These are phyloP conservation scores for Globisporangium radiosum DNA, from an alignment of 352 stramenopile genomes.

Conservation along the genomic window DNA sequence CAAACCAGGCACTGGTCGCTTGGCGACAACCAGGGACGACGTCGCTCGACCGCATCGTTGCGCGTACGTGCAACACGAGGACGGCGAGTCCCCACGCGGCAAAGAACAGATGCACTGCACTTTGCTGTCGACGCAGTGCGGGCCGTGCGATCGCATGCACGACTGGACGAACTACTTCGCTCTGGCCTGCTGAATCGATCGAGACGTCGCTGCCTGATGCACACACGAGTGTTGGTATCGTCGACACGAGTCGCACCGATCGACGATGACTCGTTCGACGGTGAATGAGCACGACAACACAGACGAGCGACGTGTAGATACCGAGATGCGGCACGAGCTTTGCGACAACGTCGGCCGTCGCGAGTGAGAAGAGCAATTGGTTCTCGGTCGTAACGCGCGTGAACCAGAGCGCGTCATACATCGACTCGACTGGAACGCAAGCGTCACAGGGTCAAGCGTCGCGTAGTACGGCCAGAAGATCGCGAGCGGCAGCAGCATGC, in stretches of 20 bases:
- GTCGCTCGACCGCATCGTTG: slow-evolving; percentile 2
- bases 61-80: slow-evolving; percentile 4
- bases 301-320: slow-evolving; percentile 15
- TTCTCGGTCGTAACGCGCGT: slow-evolving; percentile 17
- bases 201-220: no score
- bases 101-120: slow-evolving; percentile 1
- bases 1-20: slow-evolving; percentile 4
- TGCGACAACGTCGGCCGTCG: slow-evolving; percentile 9
- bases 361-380: slow-evolving; percentile 16
- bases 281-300: not conserved
- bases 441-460: slow-evolving; percentile 9
- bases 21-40: not conserved
- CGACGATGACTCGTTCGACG: no score
- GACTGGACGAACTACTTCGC: no score
- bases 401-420: no score
- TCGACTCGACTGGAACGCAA: slow-evolving; percentile 10
- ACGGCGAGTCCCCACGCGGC: slow-evolving; percentile 1
- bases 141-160: no score
- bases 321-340: slow-evolving; percentile 19
- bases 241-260: no score
- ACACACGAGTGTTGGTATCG: no score
- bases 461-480: slow-evolving; percentile 20
- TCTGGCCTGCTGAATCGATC: no score
- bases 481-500: slow-evolving; percentile 14
- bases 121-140: no score